Percentiles rank a stretch among this genome's conserved stretches.
phyloP scores from a whole-genome alignment of 2,329 filamentous ascomycete species.

The Orbilia brochopaga region DNA sequence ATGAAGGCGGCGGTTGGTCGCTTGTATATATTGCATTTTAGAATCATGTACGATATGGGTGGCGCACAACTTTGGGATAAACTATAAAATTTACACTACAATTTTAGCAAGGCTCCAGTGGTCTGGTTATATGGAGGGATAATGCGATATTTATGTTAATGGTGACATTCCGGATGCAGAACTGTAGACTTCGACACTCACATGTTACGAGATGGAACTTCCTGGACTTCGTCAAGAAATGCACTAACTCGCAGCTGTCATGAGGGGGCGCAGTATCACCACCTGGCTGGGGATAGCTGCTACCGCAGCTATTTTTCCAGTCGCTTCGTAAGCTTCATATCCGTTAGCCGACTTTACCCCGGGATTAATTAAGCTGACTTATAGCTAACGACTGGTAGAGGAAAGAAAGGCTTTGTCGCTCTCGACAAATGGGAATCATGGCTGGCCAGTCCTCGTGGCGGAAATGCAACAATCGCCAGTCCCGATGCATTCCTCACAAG shows the following conservation, averaged over 20 bases:
- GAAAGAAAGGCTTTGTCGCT: constrained; percentile 6
- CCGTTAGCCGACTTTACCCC: too few relatives aligned
- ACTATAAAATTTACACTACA: neutral
- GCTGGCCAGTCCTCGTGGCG: constrained; percentile 3
- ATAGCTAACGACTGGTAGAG: neutral
- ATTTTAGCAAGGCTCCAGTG: neutral
- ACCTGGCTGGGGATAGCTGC: too few relatives aligned
- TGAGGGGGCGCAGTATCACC: too few relatives aligned
- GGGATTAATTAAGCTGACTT: neutral
- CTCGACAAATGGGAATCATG: constrained; percentile 16
- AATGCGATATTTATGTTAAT: neutral
- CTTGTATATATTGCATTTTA: constrained; percentile 32
- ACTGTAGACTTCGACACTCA: neutral
- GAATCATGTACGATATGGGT: constrained; percentile 37
- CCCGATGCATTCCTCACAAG: constrained; percentile 5
- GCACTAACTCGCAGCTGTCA: too few relatives aligned
- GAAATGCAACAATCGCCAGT: neutral
- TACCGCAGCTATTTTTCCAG: too few relatives aligned
- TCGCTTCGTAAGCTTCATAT: too few relatives aligned
- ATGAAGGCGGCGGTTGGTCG: constrained; percentile 53
- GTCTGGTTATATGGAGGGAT: neutral
- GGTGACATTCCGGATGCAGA: neutral
- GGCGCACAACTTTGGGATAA: constrained; percentile 1
- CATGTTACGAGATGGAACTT: neutral
- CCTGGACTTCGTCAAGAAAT: neutral